These are phyloP conservation scores for Talaromyces sp. DNA, from an alignment of 2,329 filamentous ascomycete genomes.

Conservation along the genomic window DNA sequence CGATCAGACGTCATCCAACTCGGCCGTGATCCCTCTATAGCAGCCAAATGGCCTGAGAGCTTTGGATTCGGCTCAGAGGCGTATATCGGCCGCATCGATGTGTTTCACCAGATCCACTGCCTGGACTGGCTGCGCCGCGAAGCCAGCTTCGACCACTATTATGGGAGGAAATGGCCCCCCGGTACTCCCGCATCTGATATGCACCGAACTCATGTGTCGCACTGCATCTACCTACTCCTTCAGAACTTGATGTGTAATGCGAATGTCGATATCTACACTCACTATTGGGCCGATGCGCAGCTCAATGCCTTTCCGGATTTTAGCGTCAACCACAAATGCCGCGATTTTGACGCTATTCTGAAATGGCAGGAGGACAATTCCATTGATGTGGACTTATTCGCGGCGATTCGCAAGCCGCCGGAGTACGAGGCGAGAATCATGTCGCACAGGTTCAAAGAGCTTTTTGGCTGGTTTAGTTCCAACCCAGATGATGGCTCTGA, in stretches of 20 bases:
- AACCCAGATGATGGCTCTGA: neutral
- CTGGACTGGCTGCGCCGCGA: constrained; percentile 18
- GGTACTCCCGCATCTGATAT: neutral
- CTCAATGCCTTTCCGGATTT: constrained; percentile 2
- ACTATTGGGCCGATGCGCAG: neutral
- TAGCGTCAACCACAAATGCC: constrained; percentile 1
- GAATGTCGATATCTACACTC: neutral
- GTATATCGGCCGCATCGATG: constrained; percentile 17
- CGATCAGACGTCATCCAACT: neutral
- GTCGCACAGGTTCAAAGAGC: constrained; percentile 4
- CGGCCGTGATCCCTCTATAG: constrained; percentile 17
- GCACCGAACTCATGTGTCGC: neutral
- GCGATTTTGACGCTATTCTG: constrained; percentile 6
- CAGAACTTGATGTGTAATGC: constrained; percentile 3
- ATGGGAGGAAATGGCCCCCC: constrained; percentile 2
- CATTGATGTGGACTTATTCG: constrained; percentile 1
- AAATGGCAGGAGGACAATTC: constrained; percentile 3
- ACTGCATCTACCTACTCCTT: constrained; percentile 4
- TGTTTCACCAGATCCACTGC: constrained; percentile 21
- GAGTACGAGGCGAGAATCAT: neutral
- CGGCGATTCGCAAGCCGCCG: neutral
- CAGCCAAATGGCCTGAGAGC: constrained; percentile 16
- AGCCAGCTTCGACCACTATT: constrained; percentile 18
- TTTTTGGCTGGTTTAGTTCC: neutral
- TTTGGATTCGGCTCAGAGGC: constrained; percentile 18